Evolutionary conservation across 768 basidiomycete genomes (phyloP).

Genomic region (Chalciporus piperatus): DNA sequence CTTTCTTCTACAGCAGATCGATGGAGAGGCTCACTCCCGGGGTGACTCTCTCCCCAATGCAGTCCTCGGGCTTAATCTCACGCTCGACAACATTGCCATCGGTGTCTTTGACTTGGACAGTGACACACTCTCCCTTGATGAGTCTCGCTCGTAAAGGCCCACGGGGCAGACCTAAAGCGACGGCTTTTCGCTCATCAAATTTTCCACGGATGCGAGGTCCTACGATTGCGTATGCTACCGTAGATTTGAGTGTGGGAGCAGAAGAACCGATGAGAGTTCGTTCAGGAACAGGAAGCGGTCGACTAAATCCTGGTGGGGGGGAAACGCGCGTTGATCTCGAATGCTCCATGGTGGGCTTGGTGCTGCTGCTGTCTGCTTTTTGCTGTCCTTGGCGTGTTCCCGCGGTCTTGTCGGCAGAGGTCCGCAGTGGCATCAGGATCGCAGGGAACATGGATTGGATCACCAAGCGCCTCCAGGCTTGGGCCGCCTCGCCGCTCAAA

Average conservation of each 20-base stretch:
- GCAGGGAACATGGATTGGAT: slow-evolving; percentile 64
- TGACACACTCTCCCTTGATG: slow-evolving; percentile 63
- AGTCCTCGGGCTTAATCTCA: slow-evolving; percentile 58
- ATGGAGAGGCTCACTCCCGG: slow-evolving; percentile 39
- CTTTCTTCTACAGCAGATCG: background rate
- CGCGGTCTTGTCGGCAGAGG: slow-evolving; percentile 7
- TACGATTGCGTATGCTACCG: slow-evolving; percentile 49
- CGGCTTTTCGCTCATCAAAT: slow-evolving; percentile 68
- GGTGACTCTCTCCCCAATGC: slow-evolving; percentile 50
- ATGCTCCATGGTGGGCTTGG: background rate
- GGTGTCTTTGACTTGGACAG: slow-evolving; percentile 48
- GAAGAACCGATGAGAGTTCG: slow-evolving; percentile 12
- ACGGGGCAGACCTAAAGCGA: slow-evolving; percentile 56
- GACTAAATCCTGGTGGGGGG: slow-evolving; percentile 16
- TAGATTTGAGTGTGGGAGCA: slow-evolving; percentile 28
- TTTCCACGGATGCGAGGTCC: slow-evolving; percentile 60
- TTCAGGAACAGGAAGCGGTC: slow-evolving; percentile 24
- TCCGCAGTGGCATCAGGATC: slow-evolving; percentile 17
- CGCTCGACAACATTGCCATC: slow-evolving; percentile 42
- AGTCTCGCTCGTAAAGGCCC: slow-evolving; percentile 60
- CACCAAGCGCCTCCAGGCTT: slow-evolving; percentile 54
- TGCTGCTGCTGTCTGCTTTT: slow-evolving; percentile 8
- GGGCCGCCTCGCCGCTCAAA: slow-evolving; percentile 43
- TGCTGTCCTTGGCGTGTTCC: slow-evolving; percentile 8
- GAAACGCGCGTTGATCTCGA: slow-evolving; percentile 10